A percentile compares a stretch with the other conserved stretches of the same genome.
phyloP scores from a whole-genome alignment of 176 grass and related monocot species.

The Juncus effusus region DNA sequence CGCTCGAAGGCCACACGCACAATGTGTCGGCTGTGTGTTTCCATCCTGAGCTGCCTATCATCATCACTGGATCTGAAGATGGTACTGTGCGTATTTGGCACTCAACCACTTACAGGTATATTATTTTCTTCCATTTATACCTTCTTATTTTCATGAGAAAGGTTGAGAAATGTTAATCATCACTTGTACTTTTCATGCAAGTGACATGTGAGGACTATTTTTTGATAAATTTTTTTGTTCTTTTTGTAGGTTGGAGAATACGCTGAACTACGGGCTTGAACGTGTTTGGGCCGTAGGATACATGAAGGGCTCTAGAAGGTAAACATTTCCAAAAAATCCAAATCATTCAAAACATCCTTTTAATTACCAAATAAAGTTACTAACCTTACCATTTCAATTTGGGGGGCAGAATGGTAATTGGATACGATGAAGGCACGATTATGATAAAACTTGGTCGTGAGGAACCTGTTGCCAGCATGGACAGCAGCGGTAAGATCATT shows the following conservation, averaged over 20 bases:
- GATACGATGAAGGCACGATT: conserved; percentile 93
- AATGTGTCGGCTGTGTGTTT: conserved; percentile 98
- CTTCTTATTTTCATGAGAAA: neutral
- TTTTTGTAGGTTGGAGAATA: conserved; percentile 90
- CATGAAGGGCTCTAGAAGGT: conserved; percentile 98
- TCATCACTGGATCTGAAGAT: conserved; percentile 97
- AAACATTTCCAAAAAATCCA: conserved; percentile 13
- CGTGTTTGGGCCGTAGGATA: conserved; percentile 95
- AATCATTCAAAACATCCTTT: neutral
- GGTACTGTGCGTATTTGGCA: conserved; percentile 98
- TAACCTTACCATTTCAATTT: conserved; percentile 19
- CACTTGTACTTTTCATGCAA: neutral
- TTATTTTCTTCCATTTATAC: conserved; percentile 2
- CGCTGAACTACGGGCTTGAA: conserved; percentile 96
- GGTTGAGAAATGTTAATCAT: neutral
- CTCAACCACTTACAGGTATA: conserved; percentile 91
- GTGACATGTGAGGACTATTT: conserved; percentile 3
- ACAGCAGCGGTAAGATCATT: conserved; percentile 90
- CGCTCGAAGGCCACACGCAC: conserved; percentile 96
- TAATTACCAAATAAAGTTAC: neutral
- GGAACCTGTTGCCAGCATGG: conserved; percentile 97
- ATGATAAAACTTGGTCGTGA: conserved; percentile 99
- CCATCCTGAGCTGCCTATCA: conserved; percentile 98
- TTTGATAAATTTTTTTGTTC: conserved; percentile 19
- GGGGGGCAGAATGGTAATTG: conserved; percentile 78